These are phyloP conservation scores for Sporothrix pseudoabietina DNA, from an alignment of 2,329 filamentous ascomycete species.

Conservation along the genomic window DNA sequence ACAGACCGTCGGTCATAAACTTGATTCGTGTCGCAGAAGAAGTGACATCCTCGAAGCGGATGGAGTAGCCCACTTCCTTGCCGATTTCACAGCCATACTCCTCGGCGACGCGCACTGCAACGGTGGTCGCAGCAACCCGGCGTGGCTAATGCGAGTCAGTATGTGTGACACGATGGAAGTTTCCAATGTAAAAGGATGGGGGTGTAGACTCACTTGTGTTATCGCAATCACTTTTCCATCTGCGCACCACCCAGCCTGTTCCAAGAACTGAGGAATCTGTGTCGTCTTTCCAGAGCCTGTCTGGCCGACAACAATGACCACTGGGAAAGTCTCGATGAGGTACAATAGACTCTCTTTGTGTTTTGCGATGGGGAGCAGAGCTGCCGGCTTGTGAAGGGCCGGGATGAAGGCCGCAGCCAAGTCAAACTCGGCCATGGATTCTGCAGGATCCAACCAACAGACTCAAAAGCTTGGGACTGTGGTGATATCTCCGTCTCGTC, in stretches of 20 bases:
- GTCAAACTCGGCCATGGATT: constrained; percentile 58
- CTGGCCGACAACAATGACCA: constrained; percentile 89
- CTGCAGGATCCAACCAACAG: background rate
- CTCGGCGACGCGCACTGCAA: constrained; percentile 84
- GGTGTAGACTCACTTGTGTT: constrained; percentile 61
- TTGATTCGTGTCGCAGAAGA: constrained; percentile 86
- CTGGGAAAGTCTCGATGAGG: constrained; percentile 77
- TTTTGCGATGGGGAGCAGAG: constrained; percentile 82
- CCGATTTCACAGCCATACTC: constrained; percentile 85
- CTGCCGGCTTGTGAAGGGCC: constrained; percentile 80
- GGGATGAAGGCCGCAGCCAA: constrained; percentile 68
- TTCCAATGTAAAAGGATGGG: background rate
- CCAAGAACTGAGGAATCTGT: constrained; percentile 88
- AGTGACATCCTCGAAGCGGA: constrained; percentile 88
- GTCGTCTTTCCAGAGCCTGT: constrained; percentile 96
- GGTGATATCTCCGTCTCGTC: background rate
- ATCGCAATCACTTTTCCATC: constrained; percentile 82
- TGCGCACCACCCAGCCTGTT: constrained; percentile 84
- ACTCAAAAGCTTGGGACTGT: too few species aligned
- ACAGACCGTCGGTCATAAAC: constrained; percentile 89
- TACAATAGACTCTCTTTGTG: constrained; percentile 81
- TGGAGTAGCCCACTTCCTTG: constrained; percentile 90
- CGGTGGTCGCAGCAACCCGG: constrained; percentile 85
- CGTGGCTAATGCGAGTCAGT: constrained; percentile 62
- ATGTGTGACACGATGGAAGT: background rate